These are phyloP conservation scores for Piedraia hortae DNA, from an alignment of 2,329 filamentous ascomycete genomes.

Conservation along the genomic window DNA sequence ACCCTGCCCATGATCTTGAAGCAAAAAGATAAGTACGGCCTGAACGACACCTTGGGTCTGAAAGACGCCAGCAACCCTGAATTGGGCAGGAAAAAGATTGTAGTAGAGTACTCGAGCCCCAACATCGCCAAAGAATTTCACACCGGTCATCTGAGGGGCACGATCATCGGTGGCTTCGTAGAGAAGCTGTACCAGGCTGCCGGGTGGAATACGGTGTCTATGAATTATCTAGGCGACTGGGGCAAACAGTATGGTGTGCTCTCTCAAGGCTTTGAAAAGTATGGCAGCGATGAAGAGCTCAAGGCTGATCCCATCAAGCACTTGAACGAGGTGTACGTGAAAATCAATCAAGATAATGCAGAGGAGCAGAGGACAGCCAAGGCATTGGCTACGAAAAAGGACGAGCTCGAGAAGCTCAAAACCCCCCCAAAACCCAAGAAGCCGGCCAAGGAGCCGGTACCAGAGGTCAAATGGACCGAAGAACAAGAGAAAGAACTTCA, in stretches of 20 bases:
- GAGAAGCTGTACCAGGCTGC: constrained; percentile 38
- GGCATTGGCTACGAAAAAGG: constrained; percentile 17
- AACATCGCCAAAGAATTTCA: constrained; percentile 71
- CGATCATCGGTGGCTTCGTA: constrained; percentile 48
- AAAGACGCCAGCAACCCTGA: constrained; percentile 32
- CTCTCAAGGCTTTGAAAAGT: constrained; percentile 47
- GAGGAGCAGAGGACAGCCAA: constrained; percentile 40
- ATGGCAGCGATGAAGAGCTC: constrained; percentile 45
- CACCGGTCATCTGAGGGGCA: constrained; percentile 46
- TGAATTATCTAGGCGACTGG: constrained; percentile 62
- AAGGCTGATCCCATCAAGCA: constrained; percentile 53
- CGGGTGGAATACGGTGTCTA: constrained; percentile 41
- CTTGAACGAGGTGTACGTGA: constrained; percentile 56
- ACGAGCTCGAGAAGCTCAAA: constrained; percentile 16
- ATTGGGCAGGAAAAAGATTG: constrained; percentile 34
- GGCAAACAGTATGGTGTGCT: constrained; percentile 46
- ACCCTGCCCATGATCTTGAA: constrained; percentile 43
- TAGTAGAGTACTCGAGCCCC: constrained; percentile 63
- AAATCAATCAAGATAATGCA: constrained; percentile 35
- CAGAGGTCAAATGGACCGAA: constrained; percentile 13
- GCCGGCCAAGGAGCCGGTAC: constrained; percentile 8
- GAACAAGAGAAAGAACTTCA: constrained; percentile 23
- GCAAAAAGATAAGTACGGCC: constrained; percentile 33
- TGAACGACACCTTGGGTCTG: constrained; percentile 30
- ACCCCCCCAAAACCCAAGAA: constrained; percentile 15